phyloP scores from a whole-genome alignment of 768 basidiomycete species.

The Pisolithus sp. region DNA sequence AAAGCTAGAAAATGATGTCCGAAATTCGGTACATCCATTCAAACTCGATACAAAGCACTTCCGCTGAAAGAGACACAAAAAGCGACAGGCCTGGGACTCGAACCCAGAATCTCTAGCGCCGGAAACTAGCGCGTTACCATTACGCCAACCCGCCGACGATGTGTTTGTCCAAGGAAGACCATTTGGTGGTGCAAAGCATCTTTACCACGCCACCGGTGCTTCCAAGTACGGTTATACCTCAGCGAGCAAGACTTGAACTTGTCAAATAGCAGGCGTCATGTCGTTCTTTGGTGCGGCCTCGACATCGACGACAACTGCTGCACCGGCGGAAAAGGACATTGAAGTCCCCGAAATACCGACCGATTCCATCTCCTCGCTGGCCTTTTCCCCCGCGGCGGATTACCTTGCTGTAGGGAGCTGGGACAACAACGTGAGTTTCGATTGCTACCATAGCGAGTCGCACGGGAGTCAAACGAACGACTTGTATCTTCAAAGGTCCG shows the following conservation, averaged over 20 bases:
- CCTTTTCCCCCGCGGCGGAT: conserved; percentile 82
- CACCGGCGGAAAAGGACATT: conserved; percentile 63
- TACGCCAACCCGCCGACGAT: conserved; percentile 48
- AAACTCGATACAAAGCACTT: too few relatives aligned
- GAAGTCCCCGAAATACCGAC: conserved; percentile 75
- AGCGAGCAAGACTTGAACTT: too few relatives aligned
- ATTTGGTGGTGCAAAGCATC: background rate
- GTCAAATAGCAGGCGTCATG: conserved; percentile 22
- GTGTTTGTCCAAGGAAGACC: background rate
- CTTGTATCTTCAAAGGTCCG: conserved; percentile 57
- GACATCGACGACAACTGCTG: conserved; percentile 29
- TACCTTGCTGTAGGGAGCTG: conserved; percentile 91
- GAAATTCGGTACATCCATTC: too few relatives aligned
- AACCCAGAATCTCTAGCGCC: conserved; percentile 59
- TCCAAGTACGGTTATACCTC: too few relatives aligned
- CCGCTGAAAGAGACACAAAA: conserved; percentile 12
- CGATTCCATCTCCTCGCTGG: conserved; percentile 81
- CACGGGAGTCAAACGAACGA: conserved; percentile 3
- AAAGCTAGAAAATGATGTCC: too few relatives aligned
- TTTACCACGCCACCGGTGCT: conserved; percentile 10
- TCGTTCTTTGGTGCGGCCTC: conserved; percentile 36
- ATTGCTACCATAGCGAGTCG: background rate
- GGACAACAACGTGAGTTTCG: conserved; percentile 75
- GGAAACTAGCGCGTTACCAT: conserved; percentile 64
- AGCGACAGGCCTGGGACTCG: conserved; percentile 56